These are phyloP conservation scores for Castanea crenata DNA, from an alignment of 306 rosid genomes.

Conservation along the genomic window DNA sequence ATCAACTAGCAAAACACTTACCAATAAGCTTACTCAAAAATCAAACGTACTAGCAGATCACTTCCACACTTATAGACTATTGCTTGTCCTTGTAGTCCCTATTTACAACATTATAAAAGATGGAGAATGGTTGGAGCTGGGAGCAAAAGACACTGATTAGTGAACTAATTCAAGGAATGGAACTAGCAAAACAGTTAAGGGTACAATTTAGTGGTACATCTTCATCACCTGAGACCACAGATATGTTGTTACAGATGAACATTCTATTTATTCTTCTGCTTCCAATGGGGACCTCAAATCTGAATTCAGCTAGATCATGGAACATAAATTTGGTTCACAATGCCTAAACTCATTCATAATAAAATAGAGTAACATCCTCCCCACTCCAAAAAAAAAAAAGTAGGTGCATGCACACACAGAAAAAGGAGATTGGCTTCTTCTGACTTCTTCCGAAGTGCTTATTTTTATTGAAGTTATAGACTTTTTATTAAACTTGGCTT, in stretches of 20 bases:
- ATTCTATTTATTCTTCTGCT: too few species aligned
- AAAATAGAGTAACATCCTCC: too few species aligned
- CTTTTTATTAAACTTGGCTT: too few species aligned
- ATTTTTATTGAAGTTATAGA: too few species aligned
- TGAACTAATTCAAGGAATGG: constrained; percentile 70
- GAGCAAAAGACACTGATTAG: constrained; percentile 50
- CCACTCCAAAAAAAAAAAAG: too few species aligned
- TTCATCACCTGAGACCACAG: constrained; percentile 35
- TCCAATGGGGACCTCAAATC: too few species aligned
- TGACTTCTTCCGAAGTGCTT: too few species aligned
- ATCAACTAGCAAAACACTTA: background rate
- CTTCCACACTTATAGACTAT: background rate
- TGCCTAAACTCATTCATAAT: too few species aligned
- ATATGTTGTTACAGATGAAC: constrained; percentile 46
- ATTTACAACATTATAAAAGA: constrained; percentile 19
- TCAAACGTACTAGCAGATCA: constrained; percentile 5
- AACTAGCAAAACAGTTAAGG: constrained; percentile 59
- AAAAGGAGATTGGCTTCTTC: too few species aligned
- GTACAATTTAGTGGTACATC: constrained; percentile 32
- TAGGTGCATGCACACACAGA: too few species aligned
- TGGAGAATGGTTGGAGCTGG: constrained; percentile 48
- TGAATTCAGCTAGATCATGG: too few species aligned
- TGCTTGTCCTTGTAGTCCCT: background rate
- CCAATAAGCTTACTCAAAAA: background rate
- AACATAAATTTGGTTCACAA: too few species aligned